Conservation (phyloP, 2,329 filamentous ascomycete genomes). For the Exophiala aquamarina region DNA sequence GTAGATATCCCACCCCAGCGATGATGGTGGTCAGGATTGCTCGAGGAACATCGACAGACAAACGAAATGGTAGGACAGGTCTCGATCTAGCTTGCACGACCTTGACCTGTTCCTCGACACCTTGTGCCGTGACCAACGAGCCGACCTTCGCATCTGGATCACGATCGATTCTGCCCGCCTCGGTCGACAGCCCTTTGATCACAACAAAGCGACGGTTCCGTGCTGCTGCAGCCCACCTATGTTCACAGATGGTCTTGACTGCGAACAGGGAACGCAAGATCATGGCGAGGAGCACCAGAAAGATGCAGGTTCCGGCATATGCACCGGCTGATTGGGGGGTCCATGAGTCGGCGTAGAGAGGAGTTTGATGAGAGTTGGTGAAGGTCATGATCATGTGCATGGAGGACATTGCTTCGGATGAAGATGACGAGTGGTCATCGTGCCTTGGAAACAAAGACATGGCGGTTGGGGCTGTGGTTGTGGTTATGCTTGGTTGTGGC, state of each 20-base stretch:
- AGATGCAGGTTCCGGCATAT: conserved; percentile 90
- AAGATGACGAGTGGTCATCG: conserved; percentile 2
- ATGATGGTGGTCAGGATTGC: conserved; percentile 70
- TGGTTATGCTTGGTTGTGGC: no score
- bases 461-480: no score
- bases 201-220: conserved; percentile 74
- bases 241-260: conserved; percentile 59
- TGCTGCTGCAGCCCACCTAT: conserved; percentile 69
- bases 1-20: conserved; percentile 76
- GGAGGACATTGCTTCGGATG: conserved; percentile 4
- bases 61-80: conserved; percentile 69
- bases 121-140: conserved; percentile 69
- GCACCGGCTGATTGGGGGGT: conserved; percentile 66
- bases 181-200: conserved; percentile 63
- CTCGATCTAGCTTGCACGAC: conserved; percentile 60
- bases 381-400: conserved; percentile 41
- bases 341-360: conserved; percentile 70
- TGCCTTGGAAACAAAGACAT: conserved; percentile 7
- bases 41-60: conserved; percentile 75
- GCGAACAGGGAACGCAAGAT: conserved; percentile 71
- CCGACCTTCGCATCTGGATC: conserved; percentile 65
- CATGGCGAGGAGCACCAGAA: conserved; percentile 74
- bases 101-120: conserved; percentile 76
- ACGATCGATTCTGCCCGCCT: conserved; percentile 59
- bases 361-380: conserved; percentile 60